phyloP scores from a whole-genome alignment of 2,329 filamentous ascomycete species.

The Fusarium sp. region DNA sequence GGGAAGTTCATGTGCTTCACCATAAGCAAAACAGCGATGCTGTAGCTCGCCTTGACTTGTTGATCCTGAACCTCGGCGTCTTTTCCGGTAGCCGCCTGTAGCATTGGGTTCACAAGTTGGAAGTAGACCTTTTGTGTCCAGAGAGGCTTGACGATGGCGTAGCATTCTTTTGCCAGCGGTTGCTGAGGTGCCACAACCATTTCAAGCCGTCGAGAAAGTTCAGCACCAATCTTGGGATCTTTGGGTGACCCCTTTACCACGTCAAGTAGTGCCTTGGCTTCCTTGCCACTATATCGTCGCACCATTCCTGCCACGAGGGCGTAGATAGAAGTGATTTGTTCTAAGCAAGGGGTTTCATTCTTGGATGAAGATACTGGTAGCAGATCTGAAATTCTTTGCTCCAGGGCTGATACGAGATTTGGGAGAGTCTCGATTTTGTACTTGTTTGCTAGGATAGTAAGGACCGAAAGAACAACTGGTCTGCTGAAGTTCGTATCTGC shows the following conservation, averaged over 20 bases:
- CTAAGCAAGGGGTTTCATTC: slow-evolving; percentile 33
- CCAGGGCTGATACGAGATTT: slow-evolving; percentile 47
- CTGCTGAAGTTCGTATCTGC: slow-evolving; percentile 34
- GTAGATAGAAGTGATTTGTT: slow-evolving; percentile 52
- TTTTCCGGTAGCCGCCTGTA: slow-evolving; percentile 55
- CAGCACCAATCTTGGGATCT: slow-evolving; percentile 53
- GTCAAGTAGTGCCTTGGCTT: slow-evolving; percentile 52
- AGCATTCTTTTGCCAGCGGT: slow-evolving; percentile 57
- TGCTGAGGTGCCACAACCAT: slow-evolving; percentile 58
- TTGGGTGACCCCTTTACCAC: slow-evolving; percentile 55
- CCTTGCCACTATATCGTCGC: slow-evolving; percentile 55
- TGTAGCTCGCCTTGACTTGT: slow-evolving; percentile 56
- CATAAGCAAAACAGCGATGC: slow-evolving; percentile 63
- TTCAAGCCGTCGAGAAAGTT: slow-evolving; percentile 59
- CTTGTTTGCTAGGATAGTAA: slow-evolving; percentile 62
- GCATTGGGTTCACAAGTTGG: slow-evolving; percentile 61
- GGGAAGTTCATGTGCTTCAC: slow-evolving; percentile 64
- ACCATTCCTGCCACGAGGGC: slow-evolving; percentile 56
- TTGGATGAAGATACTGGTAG: slow-evolving; percentile 31
- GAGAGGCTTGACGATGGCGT: slow-evolving; percentile 60
- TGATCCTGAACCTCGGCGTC: slow-evolving; percentile 50
- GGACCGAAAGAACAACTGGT: slow-evolving; percentile 53
- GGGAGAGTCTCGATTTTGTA: slow-evolving; percentile 55
- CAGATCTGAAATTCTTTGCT: slow-evolving; percentile 43
- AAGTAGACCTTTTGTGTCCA: slow-evolving; percentile 65